Evolutionary conservation across 2,329 filamentous ascomycete genomes (phyloP).

Genomic region (Tolypocladium amazonense): DNA sequence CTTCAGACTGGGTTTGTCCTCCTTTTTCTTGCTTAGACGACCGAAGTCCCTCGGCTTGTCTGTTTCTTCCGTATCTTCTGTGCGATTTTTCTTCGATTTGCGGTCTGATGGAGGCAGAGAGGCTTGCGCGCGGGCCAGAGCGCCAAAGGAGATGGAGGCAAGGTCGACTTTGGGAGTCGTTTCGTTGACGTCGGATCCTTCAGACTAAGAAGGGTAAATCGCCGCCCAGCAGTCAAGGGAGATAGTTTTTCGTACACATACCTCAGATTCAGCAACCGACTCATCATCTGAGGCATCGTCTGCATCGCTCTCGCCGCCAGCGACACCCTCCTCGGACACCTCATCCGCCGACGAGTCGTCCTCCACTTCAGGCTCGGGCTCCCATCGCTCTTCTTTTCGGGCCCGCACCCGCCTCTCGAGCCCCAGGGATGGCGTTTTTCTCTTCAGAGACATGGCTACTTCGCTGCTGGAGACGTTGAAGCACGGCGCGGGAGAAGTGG

Average conservation of each 20-base stretch:
- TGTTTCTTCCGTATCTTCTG: constrained; percentile 25
- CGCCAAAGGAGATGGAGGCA: constrained; percentile 70
- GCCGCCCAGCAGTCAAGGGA: background rate
- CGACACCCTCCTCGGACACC: constrained; percentile 14
- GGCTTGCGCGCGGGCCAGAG: constrained; percentile 78
- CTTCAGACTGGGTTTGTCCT: constrained; percentile 13
- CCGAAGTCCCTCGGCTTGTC: constrained; percentile 7
- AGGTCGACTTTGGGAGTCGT: constrained; percentile 30
- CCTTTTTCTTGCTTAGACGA: background rate
- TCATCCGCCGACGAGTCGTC: constrained; percentile 15
- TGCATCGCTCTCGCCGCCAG: constrained; percentile 17
- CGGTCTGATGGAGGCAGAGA: constrained; percentile 35
- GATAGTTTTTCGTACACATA: constrained; percentile 4
- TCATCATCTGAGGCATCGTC: constrained; percentile 18
- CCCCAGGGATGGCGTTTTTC: constrained; percentile 26
- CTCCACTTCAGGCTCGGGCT: constrained; percentile 21
- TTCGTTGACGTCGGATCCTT: constrained; percentile 16
- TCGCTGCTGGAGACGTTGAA: background rate
- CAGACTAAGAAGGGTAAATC: constrained; percentile 6
- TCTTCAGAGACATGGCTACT: constrained; percentile 21
- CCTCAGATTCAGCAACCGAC: constrained; percentile 15
- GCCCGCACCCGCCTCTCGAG: constrained; percentile 33
- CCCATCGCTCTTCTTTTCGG: constrained; percentile 32
- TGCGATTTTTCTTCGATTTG: constrained; percentile 15
- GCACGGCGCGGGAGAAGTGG: too few relatives aligned